phyloP scores from a whole-genome alignment of 78 protist genomes.

The Tieghemostelium lacteum region DNA sequence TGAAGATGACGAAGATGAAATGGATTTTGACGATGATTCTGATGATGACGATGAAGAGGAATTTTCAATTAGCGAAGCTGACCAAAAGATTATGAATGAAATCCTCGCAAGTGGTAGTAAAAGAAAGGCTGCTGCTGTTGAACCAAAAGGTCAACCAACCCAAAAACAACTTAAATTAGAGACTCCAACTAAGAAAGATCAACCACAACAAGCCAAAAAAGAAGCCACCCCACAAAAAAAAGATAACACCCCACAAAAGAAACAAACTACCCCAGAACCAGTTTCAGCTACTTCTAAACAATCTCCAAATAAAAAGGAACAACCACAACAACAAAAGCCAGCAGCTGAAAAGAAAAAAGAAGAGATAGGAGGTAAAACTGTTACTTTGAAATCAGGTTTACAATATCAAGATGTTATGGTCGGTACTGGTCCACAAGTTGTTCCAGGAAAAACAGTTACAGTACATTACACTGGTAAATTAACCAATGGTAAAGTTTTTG shows the following conservation, averaged over 20 bases:
- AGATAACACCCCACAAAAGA: background rate
- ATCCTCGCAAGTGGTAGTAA: conserved; percentile 1
- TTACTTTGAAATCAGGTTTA: conserved; percentile 46
- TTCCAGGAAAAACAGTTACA: conserved; percentile 69
- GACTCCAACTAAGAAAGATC: background rate
- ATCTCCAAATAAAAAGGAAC: background rate
- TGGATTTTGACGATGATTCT: background rate
- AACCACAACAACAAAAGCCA: background rate
- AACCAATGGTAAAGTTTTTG: conserved; percentile 80
- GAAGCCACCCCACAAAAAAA: conserved; percentile 24
- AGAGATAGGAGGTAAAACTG: background rate
- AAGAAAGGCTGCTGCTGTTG: conserved; percentile 18
- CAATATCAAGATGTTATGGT: conserved; percentile 50
- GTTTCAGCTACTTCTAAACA: background rate
- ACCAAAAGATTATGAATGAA: background rate
- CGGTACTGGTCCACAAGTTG: conserved; percentile 74
- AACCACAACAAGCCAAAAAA: conserved; percentile 1
- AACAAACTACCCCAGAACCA: background rate
- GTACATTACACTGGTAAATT: conserved; percentile 87
- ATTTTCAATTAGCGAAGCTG: background rate
- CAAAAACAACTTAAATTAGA: too few relatives aligned
- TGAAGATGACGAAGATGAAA: conserved; percentile 4
- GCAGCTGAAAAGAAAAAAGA: too few relatives aligned
- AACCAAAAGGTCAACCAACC: background rate
- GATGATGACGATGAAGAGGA: conserved; percentile 48